phyloP scores from a whole-genome alignment of 495 filamentous ascomycete genomes.

The Talaromyces adpressus region DNA sequence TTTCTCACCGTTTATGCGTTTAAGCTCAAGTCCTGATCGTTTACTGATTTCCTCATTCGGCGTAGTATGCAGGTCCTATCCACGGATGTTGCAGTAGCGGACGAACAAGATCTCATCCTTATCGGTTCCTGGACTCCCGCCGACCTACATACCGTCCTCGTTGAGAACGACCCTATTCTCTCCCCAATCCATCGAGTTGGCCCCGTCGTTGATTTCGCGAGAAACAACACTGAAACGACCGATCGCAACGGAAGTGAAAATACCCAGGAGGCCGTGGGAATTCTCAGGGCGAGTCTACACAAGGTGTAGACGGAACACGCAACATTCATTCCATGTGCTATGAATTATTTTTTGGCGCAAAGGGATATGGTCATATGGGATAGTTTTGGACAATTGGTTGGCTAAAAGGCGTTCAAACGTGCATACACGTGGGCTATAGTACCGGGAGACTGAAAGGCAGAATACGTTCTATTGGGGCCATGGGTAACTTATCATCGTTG shows the following conservation, averaged over 20 bases:
- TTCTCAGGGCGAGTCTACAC: neutral
- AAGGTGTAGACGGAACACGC: neutral
- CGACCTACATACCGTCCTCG: neutral
- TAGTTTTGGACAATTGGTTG: neutral
- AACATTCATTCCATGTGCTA: neutral
- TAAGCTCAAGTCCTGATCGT: neutral
- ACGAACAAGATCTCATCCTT: neutral
- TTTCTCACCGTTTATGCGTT: neutral
- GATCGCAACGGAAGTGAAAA: neutral
- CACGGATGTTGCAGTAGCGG: too few species aligned
- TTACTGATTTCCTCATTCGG: neutral
- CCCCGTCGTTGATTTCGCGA: neutral
- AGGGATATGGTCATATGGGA: neutral
- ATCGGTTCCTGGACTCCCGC: neutral
- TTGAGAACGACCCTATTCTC: neutral
- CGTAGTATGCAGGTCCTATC: neutral
- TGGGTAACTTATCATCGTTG: neutral
- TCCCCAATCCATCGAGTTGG: neutral
- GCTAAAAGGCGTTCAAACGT: too few species aligned
- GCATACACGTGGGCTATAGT: too few species aligned
- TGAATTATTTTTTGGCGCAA: neutral
- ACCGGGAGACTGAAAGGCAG: too few species aligned
- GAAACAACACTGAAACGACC: neutral
- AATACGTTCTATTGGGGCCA: too few species aligned
- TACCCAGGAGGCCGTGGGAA: neutral